Conservation (phyloP, 805 yeast genomes). For the Candida boleticola region DNA sequence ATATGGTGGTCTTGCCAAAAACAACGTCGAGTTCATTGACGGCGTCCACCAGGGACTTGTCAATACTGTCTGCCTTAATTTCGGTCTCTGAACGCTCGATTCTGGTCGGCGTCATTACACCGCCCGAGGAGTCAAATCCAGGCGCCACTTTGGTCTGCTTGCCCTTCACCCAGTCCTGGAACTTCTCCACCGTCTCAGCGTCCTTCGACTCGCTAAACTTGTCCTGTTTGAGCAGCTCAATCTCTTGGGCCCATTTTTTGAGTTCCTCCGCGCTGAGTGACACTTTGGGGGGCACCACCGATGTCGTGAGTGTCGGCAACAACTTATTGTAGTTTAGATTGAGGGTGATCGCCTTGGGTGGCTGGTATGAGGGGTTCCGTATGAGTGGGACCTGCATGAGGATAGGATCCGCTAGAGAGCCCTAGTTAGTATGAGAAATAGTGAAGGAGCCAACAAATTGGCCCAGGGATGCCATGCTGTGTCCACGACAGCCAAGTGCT, state of each 20-base stretch:
- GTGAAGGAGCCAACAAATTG: too few species aligned
- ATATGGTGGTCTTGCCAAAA: conserved; percentile 20
- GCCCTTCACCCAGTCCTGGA: conserved; percentile 26
- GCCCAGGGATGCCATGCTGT: too few species aligned
- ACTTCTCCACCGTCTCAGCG: conserved; percentile 15
- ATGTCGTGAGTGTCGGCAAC: conserved; percentile 29
- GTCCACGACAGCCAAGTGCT: too few species aligned
- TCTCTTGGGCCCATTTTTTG: conserved; percentile 24
- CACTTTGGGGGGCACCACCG: conserved; percentile 38
- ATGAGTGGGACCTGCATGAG: conserved; percentile 56
- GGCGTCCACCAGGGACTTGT: neutral
- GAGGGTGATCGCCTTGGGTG: conserved; percentile 55
- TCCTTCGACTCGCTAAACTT: conserved; percentile 8
- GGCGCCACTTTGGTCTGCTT: conserved; percentile 39
- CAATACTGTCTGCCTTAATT: neutral
- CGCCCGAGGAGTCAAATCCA: conserved; percentile 31
- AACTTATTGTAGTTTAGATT: conserved; percentile 46
- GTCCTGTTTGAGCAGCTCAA: conserved; percentile 14
- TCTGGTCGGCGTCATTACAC: conserved; percentile 28
- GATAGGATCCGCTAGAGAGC: conserved; percentile 41
- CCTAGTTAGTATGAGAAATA: neutral
- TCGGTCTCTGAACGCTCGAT: conserved; percentile 3
- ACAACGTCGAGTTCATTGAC: conserved; percentile 26
- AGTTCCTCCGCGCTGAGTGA: conserved; percentile 25
- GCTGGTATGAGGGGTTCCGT: conserved; percentile 48